Evolutionary conservation across 805 yeast species (phyloP), one percentile per base, ranked within the genome.

Genomic region (Ogataea neopini): DNA sequence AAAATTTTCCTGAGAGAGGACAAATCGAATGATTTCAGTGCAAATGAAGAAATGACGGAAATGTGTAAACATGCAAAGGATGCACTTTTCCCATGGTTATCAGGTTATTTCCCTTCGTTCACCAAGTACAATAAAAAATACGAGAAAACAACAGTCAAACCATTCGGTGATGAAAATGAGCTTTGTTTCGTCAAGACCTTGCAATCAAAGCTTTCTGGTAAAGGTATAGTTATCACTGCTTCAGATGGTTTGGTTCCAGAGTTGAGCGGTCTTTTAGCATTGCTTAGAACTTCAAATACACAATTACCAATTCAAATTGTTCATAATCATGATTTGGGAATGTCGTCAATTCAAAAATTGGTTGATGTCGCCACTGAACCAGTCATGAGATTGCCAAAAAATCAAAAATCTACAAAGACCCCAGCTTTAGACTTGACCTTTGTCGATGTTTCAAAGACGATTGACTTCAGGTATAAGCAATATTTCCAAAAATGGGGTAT

Each of bases 191-290:
- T 69, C 18, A 65, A 65, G 43, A 54, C 48, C 4, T 46, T 69
- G 25, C 66, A 67, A 33, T 37, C 50, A 4, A 51, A 61, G 28
- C 50, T 68, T 30, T 63, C 64, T 11, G 82, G 81, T 3, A 65
- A 63, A 49, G 88, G 88, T 3, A 74, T 81, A 19, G 85, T 79
- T 1, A 60, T 82, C 4, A 74, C 84, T 2, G 75, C 77, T 1
- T 58, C 75, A 14, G 75, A 80, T 47, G 61, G 62, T 13, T 72
- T 76, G 48, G 66, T 69, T 13, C 66, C 70, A 19, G 85, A 80
- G 47, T 55, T 78, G 30, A 63, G 71, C n/a, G 76, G 75, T 43
- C 62, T 81, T 28, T 67, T 81, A 3, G 56, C 80, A 11, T 64
- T 80, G 1, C 62, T 82, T 25, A 64, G 86, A 23, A 72, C 77